phyloP scores from a whole-genome alignment of 805 yeast species.

The Schizosaccharomyces pombe region DNA sequence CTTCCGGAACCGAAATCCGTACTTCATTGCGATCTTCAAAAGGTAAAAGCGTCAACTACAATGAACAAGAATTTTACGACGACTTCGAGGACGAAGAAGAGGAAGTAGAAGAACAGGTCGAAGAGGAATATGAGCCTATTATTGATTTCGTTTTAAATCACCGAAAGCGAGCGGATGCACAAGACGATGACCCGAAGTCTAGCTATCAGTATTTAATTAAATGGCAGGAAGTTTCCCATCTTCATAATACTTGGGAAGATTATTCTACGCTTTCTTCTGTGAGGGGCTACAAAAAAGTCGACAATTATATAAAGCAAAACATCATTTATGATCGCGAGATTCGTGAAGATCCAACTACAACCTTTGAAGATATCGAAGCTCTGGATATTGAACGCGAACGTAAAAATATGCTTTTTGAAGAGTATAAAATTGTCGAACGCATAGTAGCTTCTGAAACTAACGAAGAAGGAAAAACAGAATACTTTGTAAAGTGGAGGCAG shows the following conservation, averaged over 20 bases:
- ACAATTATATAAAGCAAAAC: slow-evolving; percentile 65
- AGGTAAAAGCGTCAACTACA: neutral
- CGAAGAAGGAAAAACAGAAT: slow-evolving; percentile 44
- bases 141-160: slow-evolving; percentile 35
- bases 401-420: slow-evolving; percentile 58
- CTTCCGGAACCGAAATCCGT: neutral
- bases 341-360: slow-evolving; percentile 55
- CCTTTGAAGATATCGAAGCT: slow-evolving; percentile 77
- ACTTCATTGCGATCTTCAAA: neutral
- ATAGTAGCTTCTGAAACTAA: slow-evolving; percentile 29
- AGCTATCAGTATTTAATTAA: slow-evolving; percentile 26
- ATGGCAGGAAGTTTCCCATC: slow-evolving; percentile 72
- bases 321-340: slow-evolving; percentile 53
- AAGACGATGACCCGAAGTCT: slow-evolving; percentile 14
- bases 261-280: slow-evolving; percentile 25
- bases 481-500: slow-evolving; percentile 82
- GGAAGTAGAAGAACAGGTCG: slow-evolving; percentile 17
- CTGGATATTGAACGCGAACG: slow-evolving; percentile 82
- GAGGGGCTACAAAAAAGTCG: slow-evolving; percentile 67
- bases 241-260: slow-evolving; percentile 87
- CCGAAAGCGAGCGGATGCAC: slow-evolving; percentile 22
- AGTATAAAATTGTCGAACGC: slow-evolving; percentile 69
- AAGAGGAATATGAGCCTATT: slow-evolving; percentile 17
- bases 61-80: neutral
- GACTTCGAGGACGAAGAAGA: neutral